These are phyloP conservation scores for Sporothrix globosa DNA, from an alignment of 2,329 filamentous ascomycete species.

Conservation along the genomic window DNA sequence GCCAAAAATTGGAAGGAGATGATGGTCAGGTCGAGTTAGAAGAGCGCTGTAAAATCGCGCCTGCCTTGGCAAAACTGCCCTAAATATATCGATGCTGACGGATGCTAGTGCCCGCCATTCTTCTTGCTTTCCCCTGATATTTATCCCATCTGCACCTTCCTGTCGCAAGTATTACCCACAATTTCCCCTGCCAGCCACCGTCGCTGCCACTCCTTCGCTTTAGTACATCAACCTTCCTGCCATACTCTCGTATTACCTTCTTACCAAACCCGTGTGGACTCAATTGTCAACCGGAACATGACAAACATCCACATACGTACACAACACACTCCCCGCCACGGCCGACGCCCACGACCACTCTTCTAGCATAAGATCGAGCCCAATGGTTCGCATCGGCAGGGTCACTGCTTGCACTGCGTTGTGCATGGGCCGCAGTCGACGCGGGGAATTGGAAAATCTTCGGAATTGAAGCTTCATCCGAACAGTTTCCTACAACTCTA, in stretches of 20 bases:
- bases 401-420: slow-evolving; percentile 29
- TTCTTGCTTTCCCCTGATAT: not conserved
- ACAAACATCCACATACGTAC: not conserved
- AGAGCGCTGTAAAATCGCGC: not conserved
- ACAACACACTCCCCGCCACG: not conserved
- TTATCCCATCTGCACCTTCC: not conserved
- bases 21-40: not conserved
- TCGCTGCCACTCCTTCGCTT: slow-evolving; percentile 2
- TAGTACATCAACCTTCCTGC: not conserved
- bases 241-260: not conserved
- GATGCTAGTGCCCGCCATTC: not conserved
- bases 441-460: not conserved
- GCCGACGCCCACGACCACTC: not conserved
- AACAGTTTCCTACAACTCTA: not conserved
- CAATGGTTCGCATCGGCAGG: slow-evolving; percentile 28
- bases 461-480: not conserved
- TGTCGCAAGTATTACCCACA: slow-evolving; percentile 4
- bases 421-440: slow-evolving; percentile 25
- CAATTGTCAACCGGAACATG: not conserved
- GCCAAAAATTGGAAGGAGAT: slow-evolving; percentile 9
- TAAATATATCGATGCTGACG: slow-evolving; percentile 5
- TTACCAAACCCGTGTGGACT: not conserved
- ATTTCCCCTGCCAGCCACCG: not conserved
- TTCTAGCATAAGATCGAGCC: not conserved
- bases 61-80: not conserved